Evolutionary conservation across 1,284 basidiomycete genomes (phyloP).

Genomic region (Cryptococcus sp.): DNA sequence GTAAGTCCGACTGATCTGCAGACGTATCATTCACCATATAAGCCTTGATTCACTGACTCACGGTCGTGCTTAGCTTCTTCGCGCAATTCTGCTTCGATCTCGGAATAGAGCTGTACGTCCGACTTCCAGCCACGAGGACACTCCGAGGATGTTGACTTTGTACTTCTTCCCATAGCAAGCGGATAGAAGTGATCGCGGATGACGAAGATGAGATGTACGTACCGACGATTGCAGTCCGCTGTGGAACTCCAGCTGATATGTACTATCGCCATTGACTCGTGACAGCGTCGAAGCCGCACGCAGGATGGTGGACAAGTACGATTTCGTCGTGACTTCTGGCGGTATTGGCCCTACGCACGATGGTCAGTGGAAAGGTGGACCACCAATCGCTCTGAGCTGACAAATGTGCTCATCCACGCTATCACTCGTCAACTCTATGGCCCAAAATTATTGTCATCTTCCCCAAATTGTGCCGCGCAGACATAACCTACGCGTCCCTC

Average conservation of each 20-base stretch:
- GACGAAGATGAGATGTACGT: conserved; percentile 83
- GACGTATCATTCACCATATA: no score
- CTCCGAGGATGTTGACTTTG: background rate
- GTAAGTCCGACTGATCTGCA: conserved; percentile 33
- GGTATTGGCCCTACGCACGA: conserved; percentile 82
- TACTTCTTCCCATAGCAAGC: conserved; percentile 54
- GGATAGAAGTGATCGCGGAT: conserved; percentile 89
- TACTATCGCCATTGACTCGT: background rate
- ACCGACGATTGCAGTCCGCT: background rate
- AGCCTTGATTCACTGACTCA: no score
- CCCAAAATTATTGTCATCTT: background rate
- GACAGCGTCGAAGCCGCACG: conserved; percentile 76
- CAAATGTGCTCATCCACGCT: no score
- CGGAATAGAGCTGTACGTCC: conserved; percentile 77
- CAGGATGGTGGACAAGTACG: conserved; percentile 77
- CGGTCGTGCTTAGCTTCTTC: no score
- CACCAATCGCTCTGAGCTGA: no score
- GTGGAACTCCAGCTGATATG: background rate
- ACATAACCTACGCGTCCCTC: conserved; percentile 86
- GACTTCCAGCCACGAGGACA: background rate
- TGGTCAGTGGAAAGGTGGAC: conserved; percentile 54
- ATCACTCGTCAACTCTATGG: background rate
- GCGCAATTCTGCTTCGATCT: conserved; percentile 84
- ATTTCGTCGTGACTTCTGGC: conserved; percentile 83
- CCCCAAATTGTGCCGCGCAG: conserved; percentile 40